A percentile compares a stretch with the other conserved stretches of the same genome.
Evolutionary conservation across 2,329 filamentous ascomycete genomes (phyloP).

Genomic region (Zymoseptoria brevis): DNA sequence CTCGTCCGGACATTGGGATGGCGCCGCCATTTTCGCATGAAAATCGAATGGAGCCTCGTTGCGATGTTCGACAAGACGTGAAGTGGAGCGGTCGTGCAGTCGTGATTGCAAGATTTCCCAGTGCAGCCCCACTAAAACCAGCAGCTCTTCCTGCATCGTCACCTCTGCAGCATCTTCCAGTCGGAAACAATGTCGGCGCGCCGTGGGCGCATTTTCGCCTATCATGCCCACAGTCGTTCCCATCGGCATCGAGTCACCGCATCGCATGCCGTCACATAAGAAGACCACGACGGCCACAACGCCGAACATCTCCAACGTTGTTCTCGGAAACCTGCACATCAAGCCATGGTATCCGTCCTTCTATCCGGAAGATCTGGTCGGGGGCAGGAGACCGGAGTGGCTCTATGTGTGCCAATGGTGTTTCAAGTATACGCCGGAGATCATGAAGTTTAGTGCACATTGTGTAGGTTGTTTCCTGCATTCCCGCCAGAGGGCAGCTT

Average conservation of each 20-base stretch:
- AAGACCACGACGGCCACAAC: conserved; percentile 34
- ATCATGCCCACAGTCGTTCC: conserved; percentile 5
- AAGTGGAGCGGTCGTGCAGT: neutral
- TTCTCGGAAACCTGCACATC: conserved; percentile 76
- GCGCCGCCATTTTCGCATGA: neutral
- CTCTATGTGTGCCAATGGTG: conserved; percentile 87
- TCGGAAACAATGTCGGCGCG: neutral
- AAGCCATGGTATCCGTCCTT: conserved; percentile 90
- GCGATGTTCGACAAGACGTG: neutral
- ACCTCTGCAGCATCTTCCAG: neutral
- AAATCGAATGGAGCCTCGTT: neutral
- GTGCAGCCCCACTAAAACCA: neutral
- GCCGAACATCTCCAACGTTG: conserved; percentile 78
- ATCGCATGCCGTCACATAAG: conserved; percentile 14
- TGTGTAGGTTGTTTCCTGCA: conserved; percentile 26
- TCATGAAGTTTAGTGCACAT: conserved; percentile 42
- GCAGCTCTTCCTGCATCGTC: neutral
- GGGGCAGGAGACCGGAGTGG: conserved; percentile 37
- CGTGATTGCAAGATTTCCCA: neutral
- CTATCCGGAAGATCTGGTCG: conserved; percentile 60
- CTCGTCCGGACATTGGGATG: neutral
- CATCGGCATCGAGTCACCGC: conserved; percentile 11
- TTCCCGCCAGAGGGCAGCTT: neutral
- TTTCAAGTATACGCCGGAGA: conserved; percentile 75
- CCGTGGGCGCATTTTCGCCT: neutral